Conservation (phyloP, 202 grass and related monocot genomes). For the Panicum hallii region DNA sequence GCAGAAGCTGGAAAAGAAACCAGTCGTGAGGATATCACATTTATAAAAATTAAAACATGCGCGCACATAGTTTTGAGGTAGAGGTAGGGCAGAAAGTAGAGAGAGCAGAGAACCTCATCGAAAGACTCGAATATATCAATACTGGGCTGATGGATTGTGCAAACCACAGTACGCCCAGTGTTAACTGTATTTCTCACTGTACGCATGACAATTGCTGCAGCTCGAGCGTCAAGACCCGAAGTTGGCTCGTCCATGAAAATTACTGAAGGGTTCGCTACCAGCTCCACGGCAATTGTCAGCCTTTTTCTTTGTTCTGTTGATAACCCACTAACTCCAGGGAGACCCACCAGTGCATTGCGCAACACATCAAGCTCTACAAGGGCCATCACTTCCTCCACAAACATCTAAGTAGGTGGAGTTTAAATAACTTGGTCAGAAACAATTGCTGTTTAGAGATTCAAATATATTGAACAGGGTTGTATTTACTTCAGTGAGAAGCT, state of each 20-base stretch:
- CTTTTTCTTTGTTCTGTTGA: constrained; percentile 93
- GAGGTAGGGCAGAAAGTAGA: neutral
- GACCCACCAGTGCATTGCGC: constrained; percentile 77
- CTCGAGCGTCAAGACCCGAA: constrained; percentile 89
- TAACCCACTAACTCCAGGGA: constrained; percentile 75
- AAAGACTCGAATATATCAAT: constrained; percentile 97
- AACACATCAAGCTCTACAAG: constrained; percentile 82
- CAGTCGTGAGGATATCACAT: neutral
- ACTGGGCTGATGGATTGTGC: constrained; percentile 95
- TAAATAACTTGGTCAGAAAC: constrained; percentile 2
- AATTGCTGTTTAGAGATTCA: constrained; percentile 3
- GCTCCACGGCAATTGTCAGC: constrained; percentile 82
- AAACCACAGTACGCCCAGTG: constrained; percentile 86
- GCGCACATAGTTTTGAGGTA: neutral
- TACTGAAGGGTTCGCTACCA: constrained; percentile 87
- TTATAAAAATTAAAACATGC: neutral
- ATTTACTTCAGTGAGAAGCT: constrained; percentile 3
- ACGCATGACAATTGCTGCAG: constrained; percentile 91
- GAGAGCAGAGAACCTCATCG: constrained; percentile 64
- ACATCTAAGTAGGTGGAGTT: constrained; percentile 56
- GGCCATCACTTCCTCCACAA: constrained; percentile 91
- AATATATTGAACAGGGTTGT: constrained; percentile 14
- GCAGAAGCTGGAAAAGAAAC: constrained; percentile 66
- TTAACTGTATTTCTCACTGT: constrained; percentile 91
- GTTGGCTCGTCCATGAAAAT: constrained; percentile 98